Evolutionary conservation across 202 grass and related monocot genomes (phyloP), one percentile per base, ranked within the genome.

Genomic region (Miscanthus sacchariflorus): DNA sequence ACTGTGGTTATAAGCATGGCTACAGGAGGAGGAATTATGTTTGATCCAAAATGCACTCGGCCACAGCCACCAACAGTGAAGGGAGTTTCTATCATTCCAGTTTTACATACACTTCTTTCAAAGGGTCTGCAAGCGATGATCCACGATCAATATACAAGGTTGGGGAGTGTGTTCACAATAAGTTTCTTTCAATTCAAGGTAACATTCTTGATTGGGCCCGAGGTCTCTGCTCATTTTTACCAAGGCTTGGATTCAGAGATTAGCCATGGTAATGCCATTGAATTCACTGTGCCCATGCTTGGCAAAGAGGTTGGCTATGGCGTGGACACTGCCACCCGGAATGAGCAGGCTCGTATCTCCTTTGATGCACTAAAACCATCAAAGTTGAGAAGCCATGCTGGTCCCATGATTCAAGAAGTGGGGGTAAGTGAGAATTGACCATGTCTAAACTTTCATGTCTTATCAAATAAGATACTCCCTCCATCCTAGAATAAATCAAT

Each of bases 151-250:
- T 74, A 48, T 24, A 14, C 36, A 28, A 89, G 87, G 88, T 76
- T 94, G 6, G 92, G 92, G 28, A 79, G 84, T 61, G 92, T 94
- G 21, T 94, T 91, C 70, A 94, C 92, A 2, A 50, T 94, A 24
- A 85, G 86, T 25, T 13, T 94, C 33, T 2, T 94, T 40, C 78
- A 85, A 28, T 48, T 81, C 15, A 87, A 83, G 44, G 78, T 94
- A 44, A 90, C 90, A 38, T 91, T 94, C 73, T 91, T 94, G 27
- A 49, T 94, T 19, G 92, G 92, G 12, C 84, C 87, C 3, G 90
- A 94, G 46, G 90, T 94, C 3, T 91, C 87, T 5, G 87, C 30
- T 15, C 87, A 94, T 67, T 94, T 91, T 78, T 94, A 90, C 30
- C 89, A 85, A 56, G 90, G 87, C 6, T 72, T 80, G 6, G 92